A percentile compares a stretch with the other conserved stretches of the same genome.
Evolutionary conservation across 768 basidiomycete species (phyloP).

Genomic region (Auricularia heimuer): DNA sequence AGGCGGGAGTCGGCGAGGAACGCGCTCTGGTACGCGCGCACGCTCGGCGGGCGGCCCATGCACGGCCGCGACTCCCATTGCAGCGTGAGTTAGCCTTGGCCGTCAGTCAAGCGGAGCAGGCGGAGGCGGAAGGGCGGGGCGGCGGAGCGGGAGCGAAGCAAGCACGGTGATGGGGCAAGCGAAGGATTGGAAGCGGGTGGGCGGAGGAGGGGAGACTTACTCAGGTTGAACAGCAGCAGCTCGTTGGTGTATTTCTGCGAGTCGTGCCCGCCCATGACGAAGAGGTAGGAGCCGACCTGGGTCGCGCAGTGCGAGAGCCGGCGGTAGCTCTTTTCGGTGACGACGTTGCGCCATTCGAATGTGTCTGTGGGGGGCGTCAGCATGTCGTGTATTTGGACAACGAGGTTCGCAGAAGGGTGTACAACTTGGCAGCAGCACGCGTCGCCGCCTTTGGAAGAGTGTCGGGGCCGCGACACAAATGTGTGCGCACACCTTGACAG

Average conservation of each 20-base stretch:
- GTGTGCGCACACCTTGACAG: too few species aligned
- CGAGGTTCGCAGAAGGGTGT: background rate
- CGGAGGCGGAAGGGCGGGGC: too few species aligned
- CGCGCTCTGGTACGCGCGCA: constrained; percentile 79
- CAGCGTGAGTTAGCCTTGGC: constrained; percentile 50
- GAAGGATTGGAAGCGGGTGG: too few species aligned
- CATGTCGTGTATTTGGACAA: too few species aligned
- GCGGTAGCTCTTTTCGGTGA: constrained; percentile 34
- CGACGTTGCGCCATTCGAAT: constrained; percentile 25
- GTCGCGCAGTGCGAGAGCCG: constrained; percentile 80
- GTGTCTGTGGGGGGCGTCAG: constrained; percentile 20
- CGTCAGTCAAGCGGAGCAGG: background rate
- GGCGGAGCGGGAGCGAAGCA: too few species aligned
- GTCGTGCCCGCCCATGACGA: constrained; percentile 84
- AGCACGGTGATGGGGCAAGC: too few species aligned
- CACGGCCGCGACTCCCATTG: constrained; percentile 69
- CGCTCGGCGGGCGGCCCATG: constrained; percentile 56
- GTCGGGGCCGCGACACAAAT: too few species aligned
- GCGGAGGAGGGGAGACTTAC: constrained; percentile 28
- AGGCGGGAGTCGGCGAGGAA: constrained; percentile 75
- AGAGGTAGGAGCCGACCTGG: constrained; percentile 85
- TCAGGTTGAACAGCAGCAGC: constrained; percentile 77
- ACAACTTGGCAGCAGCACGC: too few species aligned
- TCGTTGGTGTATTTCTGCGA: constrained; percentile 60
- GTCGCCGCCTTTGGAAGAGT: too few species aligned